These are phyloP conservation scores for Raffaelea arxii DNA, from an alignment of 2,329 filamentous ascomycete species.

Conservation along the genomic window DNA sequence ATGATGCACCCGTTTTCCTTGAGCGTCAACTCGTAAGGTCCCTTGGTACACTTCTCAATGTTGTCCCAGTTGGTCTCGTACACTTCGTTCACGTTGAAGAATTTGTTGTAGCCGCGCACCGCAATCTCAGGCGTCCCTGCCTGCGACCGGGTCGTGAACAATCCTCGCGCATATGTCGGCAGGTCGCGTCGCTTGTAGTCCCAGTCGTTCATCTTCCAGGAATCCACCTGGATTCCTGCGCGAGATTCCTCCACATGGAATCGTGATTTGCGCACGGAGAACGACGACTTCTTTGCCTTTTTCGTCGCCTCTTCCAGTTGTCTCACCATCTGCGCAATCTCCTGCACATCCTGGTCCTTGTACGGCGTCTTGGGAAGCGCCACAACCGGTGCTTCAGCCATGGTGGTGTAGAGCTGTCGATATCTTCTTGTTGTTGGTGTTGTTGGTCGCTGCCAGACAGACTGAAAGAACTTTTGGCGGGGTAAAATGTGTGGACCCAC, in stretches of 20 bases:
- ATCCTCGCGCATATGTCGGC: constrained; percentile 83
- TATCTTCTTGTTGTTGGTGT: no score
- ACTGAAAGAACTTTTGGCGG: no score
- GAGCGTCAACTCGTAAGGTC: constrained; percentile 88
- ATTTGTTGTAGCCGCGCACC: constrained; percentile 93
- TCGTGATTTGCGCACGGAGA: constrained; percentile 71
- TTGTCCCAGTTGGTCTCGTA: constrained; percentile 71
- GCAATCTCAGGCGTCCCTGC: constrained; percentile 66
- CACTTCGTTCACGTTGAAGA: constrained; percentile 90
- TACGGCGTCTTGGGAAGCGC: constrained; percentile 41
- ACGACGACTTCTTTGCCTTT: constrained; percentile 46
- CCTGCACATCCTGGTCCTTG: constrained; percentile 56
- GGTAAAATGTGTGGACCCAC: no score
- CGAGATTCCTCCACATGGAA: constrained; percentile 58
- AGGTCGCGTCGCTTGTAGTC: constrained; percentile 85
- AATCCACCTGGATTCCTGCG: constrained; percentile 63
- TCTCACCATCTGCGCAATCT: constrained; percentile 56
- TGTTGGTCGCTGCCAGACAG: no score
- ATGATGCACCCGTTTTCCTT: constrained; percentile 99
- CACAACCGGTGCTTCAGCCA: constrained; percentile 1
- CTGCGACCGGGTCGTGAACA: constrained; percentile 70
- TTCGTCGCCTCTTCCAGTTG: constrained; percentile 50
- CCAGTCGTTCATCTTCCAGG: constrained; percentile 90
- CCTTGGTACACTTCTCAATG: constrained; percentile 64
- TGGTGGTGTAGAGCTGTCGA: no score